phyloP scores from a whole-genome alignment of 2,329 filamentous ascomycete species.

The Penicillium janthinellum region DNA sequence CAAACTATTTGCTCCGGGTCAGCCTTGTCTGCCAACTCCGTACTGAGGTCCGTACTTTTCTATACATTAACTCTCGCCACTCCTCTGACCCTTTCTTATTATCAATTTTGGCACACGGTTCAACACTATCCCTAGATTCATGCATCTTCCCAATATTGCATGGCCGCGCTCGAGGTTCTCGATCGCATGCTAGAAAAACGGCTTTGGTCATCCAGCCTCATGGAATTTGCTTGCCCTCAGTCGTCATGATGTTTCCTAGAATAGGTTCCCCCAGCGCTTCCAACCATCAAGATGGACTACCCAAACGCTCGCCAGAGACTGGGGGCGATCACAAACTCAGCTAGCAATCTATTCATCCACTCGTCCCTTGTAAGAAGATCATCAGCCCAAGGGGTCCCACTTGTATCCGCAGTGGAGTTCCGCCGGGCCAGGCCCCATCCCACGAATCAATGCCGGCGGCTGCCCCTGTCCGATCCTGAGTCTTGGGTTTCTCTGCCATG shows the following conservation, averaged over 20 bases:
- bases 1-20: neutral
- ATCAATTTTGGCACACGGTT: neutral
- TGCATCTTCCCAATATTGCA: constrained; percentile 4
- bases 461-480: constrained; percentile 5
- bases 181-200: neutral
- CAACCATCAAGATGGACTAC: neutral
- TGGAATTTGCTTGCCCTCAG: too few relatives aligned
- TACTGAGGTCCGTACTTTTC: neutral
- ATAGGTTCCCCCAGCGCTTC: neutral
- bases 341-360: constrained; percentile 1
- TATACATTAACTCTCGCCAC: neutral
- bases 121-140: constrained; percentile 25
- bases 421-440: constrained; percentile 7
- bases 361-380: constrained; percentile 17
- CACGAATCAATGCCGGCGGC: constrained; percentile 5
- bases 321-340: constrained; percentile 11
- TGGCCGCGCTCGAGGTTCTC: neutral
- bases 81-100: neutral
- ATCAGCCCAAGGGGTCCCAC: constrained; percentile 14
- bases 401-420: constrained; percentile 8
- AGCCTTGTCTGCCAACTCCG: constrained; percentile 2
- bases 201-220: neutral
- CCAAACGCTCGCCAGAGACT: neutral
- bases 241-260: neutral
- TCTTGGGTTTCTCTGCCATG: neutral